A percentile compares a stretch with the other conserved stretches of the same genome.
These are phyloP conservation scores for Petrea volubilis DNA, from an alignment of 257 asterid genomes.

Conservation along the genomic window DNA sequence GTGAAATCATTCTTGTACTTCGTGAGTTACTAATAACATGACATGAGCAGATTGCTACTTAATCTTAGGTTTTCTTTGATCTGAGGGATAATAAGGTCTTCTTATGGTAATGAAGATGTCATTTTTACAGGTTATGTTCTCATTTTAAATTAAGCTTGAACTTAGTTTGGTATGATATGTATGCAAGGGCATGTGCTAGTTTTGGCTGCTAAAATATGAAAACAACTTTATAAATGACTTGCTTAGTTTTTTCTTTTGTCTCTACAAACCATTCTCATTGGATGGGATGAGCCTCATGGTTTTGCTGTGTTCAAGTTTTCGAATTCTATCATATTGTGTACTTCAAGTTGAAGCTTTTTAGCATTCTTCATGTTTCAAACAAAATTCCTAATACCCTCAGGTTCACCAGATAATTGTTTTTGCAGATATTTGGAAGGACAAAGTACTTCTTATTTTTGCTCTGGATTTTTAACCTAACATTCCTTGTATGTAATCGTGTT, in stretches of 20 bases:
- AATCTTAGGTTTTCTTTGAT: background rate
- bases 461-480: slow-evolving; percentile 74
- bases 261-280: slow-evolving; percentile 3
- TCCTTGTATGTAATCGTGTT: slow-evolving; percentile 73
- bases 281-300: slow-evolving; percentile 16
- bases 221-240: background rate
- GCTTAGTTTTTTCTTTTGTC: background rate
- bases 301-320: background rate
- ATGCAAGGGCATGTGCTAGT: background rate
- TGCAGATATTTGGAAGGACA: slow-evolving; percentile 83
- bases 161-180: background rate
- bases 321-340: background rate
- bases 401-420: slow-evolving; percentile 47
- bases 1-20: background rate
- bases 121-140: background rate
- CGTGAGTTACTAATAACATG: background rate
- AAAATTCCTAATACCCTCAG: slow-evolving; percentile 41
- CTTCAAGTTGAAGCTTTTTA: slow-evolving; percentile 4
- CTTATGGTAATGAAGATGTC: background rate
- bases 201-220: slow-evolving; percentile 12
- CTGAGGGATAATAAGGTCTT: background rate
- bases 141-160: background rate
- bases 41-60: background rate
- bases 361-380: background rate
- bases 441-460: slow-evolving; percentile 58